Base-by-base conservation (phyloP, 2,329 filamentous ascomycete genomes). In the Penicillium frequentans region DNA sequence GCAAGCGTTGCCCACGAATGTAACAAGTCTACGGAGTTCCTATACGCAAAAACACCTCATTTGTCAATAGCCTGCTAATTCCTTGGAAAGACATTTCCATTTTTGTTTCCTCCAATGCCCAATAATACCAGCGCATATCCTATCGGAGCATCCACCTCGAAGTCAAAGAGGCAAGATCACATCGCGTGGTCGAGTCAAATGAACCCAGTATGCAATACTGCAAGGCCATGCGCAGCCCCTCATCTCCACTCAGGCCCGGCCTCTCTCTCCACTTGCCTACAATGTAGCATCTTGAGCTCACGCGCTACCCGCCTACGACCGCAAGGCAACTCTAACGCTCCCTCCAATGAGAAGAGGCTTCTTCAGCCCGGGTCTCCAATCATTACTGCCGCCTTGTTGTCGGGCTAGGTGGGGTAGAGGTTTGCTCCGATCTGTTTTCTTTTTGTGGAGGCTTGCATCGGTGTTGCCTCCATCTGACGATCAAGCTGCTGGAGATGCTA, bases 141-240 rank as follows among this genome's bases (percentile, higher is more conserved):
- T 61, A 61, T 59, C 52, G 35, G 49, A 58, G 46, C 21, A 31
- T 31, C 35, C 50, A 37, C 24, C 31, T 23, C 31, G 24, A 21
- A 23, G 33, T 42, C 29, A 21, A 37, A 43, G 33, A 49, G 39
- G 21, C 57, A 57, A 54, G 44, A 24, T 37, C 54, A 29, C 49
- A 62, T 65, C 61, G 61, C 58, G 58, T 66, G 63, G 63, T 57
- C 58, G 55, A 65, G 63, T 65, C 60, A 63, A 64, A 64, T 54
- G 59, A 45, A 54, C 50, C 44, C 50, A 43, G 24, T 53, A 57
- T 49, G 54, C 61, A 43, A 42, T 39, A 19, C 8, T 39, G 35
- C n/a, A 39, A 26, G 24, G 14, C 31, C 33, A 42, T 42, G 31
- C 39, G 26, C 48, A 29, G 42, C 49, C 42, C 39, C 35, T 39